These are phyloP conservation scores for Boletus subcaerulescens DNA, from an alignment of 768 basidiomycete species.

Conservation along the genomic window DNA sequence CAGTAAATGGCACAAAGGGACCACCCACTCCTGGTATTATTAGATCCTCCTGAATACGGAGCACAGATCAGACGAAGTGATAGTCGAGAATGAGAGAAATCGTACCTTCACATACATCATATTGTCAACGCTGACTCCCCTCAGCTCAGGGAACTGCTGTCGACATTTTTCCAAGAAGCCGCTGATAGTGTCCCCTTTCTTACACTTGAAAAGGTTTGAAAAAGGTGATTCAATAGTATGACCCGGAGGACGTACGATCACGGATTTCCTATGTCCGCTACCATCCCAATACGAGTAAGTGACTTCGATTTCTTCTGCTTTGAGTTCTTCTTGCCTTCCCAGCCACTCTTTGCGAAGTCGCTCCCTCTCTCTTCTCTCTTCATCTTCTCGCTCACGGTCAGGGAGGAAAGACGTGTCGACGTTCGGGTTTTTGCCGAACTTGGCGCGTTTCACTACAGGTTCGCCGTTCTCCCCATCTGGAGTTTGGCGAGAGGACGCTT, in stretches of 20 bases:
- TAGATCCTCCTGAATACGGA: conserved; percentile 77
- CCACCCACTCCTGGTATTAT: conserved; percentile 89
- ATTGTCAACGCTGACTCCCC: conserved; percentile 90
- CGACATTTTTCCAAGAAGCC: conserved; percentile 91
- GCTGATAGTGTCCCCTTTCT: conserved; percentile 91
- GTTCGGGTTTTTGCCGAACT: conserved; percentile 90
- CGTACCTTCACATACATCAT: conserved; percentile 96
- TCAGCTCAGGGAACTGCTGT: conserved; percentile 87
- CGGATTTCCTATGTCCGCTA: conserved; percentile 91
- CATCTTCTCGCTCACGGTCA: conserved; percentile 94
- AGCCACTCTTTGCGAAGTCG: conserved; percentile 90
- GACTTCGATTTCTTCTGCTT: conserved; percentile 79
- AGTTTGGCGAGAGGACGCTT: conserved; percentile 37
- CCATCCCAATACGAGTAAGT: conserved; percentile 99
- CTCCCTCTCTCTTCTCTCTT: conserved; percentile 86
- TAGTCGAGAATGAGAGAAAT: background rate
- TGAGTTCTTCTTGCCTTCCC: conserved; percentile 62
- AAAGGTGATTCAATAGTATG: background rate
- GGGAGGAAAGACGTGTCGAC: conserved; percentile 99
- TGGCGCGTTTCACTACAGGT: conserved; percentile 63
- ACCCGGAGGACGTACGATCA: conserved; percentile 55
- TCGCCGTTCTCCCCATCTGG: conserved; percentile 40
- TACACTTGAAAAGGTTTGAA: conserved; percentile 58
- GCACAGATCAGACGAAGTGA: conserved; percentile 2
- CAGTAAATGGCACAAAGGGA: background rate